phyloP scores from a whole-genome alignment of 768 basidiomycete species.

The Trametes cinnabarina region DNA sequence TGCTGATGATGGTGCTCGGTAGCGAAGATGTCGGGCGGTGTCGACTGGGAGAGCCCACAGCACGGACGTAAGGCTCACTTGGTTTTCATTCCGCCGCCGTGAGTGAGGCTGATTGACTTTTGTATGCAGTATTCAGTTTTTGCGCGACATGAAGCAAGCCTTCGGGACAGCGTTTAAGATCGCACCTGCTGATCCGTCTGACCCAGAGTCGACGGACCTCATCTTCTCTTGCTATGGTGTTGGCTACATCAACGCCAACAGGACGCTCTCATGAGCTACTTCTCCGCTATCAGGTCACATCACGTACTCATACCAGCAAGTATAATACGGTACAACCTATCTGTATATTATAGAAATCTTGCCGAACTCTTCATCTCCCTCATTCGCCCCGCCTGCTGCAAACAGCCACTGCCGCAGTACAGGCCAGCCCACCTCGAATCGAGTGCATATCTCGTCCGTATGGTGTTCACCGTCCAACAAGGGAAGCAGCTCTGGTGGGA shows the following conservation, averaged over 20 bases:
- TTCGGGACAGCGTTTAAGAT: conserved; percentile 96
- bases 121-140: conserved; percentile 78
- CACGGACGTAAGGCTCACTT: conserved; percentile 62
- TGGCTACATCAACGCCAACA: conserved; percentile 87
- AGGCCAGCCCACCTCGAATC: conserved; percentile 82
- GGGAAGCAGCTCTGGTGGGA: conserved; percentile 54
- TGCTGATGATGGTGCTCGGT: conserved; percentile 92
- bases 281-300: neutral
- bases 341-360: conserved; percentile 76
- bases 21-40: conserved; percentile 95
- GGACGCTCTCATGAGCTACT: conserved; percentile 56
- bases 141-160: conserved; percentile 76
- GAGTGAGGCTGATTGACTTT: neutral
- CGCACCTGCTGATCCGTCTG: conserved; percentile 52
- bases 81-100: neutral
- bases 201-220: conserved; percentile 55
- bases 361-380: conserved; percentile 64
- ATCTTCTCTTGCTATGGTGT: conserved; percentile 89
- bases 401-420: conserved; percentile 71
- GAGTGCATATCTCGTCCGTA: conserved; percentile 85
- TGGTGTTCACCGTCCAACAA: conserved; percentile 88
- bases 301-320: conserved; percentile 1
- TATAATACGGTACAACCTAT: conserved; percentile 29
- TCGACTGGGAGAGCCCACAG: conserved; percentile 79
- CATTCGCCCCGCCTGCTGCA: conserved; percentile 55